Base-by-base conservation (phyloP, 208 protist species). In the Leptomonas seymouri region DNA sequence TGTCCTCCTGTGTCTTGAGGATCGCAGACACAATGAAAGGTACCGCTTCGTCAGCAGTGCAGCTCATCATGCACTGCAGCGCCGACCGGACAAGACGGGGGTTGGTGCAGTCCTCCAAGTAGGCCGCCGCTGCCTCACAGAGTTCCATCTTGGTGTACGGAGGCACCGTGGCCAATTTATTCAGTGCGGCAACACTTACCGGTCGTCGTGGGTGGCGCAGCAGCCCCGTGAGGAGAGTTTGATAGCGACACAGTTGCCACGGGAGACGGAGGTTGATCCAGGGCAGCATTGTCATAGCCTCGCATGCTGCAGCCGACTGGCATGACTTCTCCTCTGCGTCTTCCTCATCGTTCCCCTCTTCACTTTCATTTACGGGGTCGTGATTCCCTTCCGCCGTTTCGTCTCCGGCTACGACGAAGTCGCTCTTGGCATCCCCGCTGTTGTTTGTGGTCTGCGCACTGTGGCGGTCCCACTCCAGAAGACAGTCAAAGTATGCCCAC, bases 191-290 rank as follows among this genome's bases (percentile, higher is more conserved):
- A 23, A 75, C 28, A 11, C 45, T 27, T 12, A 75, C 60, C 11
- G 36, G 2, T 1, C 61, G 69, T 50, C 51, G 11, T 3, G 69
- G 69, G 31, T 75, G 69, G 16, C 39, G 34, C 18, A 80, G 36
- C 5, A 80, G 46, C 6, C 12, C 27, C 8, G n/a, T 28, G 27
- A 78, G 60, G 23, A 80, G 67, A 2, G 12, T 16, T 25, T 56
- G 56, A 39, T 80, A 80, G 28, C 62, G 58, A 5, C 9, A 2
- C 28, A 67, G 39, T 44, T 80, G 74, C 74, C 74, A 80, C 2
- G 60, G 25, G 0, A 50, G 28, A 14, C 45, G 46, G 8, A 80
- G 67, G 1, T 21, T 9, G 3, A n/a, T 14, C 53, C 64, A 70
- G n/a, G 27, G 49, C 9, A 80, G 0, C n/a, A 14, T 66, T 41